Evolutionary conservation across 2,329 filamentous ascomycete genomes (phyloP), one percentile per base, ranked within the genome.

Genomic region (Neopestalotiopsis rosae): DNA sequence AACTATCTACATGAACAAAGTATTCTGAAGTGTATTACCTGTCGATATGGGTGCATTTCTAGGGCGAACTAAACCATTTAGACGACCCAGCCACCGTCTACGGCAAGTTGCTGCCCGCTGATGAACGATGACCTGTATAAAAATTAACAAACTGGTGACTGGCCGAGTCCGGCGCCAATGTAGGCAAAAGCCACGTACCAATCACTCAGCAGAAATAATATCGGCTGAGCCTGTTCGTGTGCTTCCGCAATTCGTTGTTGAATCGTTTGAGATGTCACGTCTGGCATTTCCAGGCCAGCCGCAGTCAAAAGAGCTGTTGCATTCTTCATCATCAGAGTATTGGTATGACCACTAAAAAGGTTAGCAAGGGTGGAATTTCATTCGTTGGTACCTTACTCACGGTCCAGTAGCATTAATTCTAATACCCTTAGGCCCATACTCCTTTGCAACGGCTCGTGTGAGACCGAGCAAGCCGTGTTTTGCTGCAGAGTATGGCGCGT

Each of bases 71-170:
- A 34, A 24, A 3, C 34, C 13, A 1, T 13, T 42, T 17, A 61
- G 6, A 67, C 65, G 5, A 67, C 65, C 65, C 65, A 61, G 4
- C 65, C 65, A 9, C 65, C 65, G 58, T 67, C 65, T 17, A 49
- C 65, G 10, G 65, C 32, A 20, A 67, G 65, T 7, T 67, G 40
- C 34, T 61, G 65, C 7, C 65, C 56, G n/a, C 32, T 30, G 6
- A 67, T 45, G 32, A 59, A 30, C 4, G 56, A 67, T 32, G 65
- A 61, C 45, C 45, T 52, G 20, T 20, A 3, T 24, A 6, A n/a
- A 30, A 49, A 14, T 67, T 28, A 45, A 20, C 58, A 5, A 52
- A 17, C n/a, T 7, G 6, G 34, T 28, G 24, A 28, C 24, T 28
- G 24, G 24, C 24, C 24, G 24, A 38, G 34, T 6, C 34, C 20